Conservation (phyloP, 2,329 filamentous ascomycete genomes). For the Talaromyces sp. region DNA sequence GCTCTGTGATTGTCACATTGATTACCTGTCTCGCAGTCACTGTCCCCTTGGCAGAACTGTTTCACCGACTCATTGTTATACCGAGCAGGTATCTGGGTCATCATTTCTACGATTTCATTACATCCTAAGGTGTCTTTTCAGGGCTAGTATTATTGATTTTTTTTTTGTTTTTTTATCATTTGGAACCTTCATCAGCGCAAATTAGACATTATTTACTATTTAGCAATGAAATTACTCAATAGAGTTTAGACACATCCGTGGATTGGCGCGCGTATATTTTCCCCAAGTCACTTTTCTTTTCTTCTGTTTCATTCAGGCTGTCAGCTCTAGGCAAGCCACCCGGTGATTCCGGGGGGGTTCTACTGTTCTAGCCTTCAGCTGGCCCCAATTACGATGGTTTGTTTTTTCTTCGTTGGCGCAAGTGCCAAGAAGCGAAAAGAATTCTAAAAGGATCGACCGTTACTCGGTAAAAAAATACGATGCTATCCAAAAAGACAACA, state of each 20-base stretch:
- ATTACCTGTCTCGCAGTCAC: constrained; percentile 7
- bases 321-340: neutral
- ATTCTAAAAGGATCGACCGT: neutral
- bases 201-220: neutral
- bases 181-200: neutral
- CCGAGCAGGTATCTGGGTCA: constrained; percentile 9
- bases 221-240: neutral
- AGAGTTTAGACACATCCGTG: no score
- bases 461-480: neutral
- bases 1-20: constrained; percentile 8
- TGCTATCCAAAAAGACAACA: neutral
- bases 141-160: neutral
- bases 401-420: neutral
- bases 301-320: neutral
- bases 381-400: neutral
- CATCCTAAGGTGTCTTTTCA: neutral
- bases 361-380: neutral
- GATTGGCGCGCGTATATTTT: neutral
- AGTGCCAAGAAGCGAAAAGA: neutral
- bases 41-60: constrained; percentile 6
- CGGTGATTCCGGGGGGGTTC: neutral
- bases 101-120: constrained; percentile 9
- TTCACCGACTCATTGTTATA: constrained; percentile 5
- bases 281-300: neutral
- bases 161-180: no score